Percentiles rank a stretch among this genome's conserved stretches.
These are phyloP conservation scores for Neurospora sp. DNA, from an alignment of 495 filamentous ascomycete genomes.

Conservation along the genomic window DNA sequence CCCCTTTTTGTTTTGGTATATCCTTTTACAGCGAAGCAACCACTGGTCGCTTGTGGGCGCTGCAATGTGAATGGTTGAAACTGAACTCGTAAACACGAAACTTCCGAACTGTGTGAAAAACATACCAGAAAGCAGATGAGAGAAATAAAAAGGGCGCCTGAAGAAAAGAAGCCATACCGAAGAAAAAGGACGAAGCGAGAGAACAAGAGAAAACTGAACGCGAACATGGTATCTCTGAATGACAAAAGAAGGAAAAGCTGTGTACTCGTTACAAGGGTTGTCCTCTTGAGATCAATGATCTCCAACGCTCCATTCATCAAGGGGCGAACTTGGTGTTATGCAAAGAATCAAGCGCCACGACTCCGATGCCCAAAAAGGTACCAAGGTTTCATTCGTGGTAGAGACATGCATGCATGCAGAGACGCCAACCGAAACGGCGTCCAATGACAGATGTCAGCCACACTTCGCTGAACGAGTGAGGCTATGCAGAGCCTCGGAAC, in stretches of 20 bases:
- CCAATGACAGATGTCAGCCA: not conserved
- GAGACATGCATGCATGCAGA: not conserved
- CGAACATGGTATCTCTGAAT: not conserved
- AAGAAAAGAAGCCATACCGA: not conserved
- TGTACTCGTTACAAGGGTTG: not conserved
- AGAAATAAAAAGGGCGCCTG: not conserved
- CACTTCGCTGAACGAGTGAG: not conserved
- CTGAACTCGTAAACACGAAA: not conserved
- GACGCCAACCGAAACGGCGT: not conserved
- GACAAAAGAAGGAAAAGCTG: not conserved
- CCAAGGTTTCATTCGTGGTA: not conserved
- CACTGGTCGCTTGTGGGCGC: not conserved
- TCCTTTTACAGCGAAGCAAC: not conserved
- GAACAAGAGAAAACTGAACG: not conserved
- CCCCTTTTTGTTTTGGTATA: not conserved
- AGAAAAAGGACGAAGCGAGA: not conserved
- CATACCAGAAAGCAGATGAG: slow-evolving; percentile 8
- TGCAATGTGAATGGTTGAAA: not conserved
- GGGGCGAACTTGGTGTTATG: not conserved
- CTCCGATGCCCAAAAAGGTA: not conserved
- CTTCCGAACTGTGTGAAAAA: not conserved
- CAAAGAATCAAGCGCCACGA: not conserved
- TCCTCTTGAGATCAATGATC: not conserved
- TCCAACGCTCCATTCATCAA: not conserved
- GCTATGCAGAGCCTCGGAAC: not conserved